Evolutionary conservation across 768 basidiomycete genomes (phyloP).

Genomic region (Lactifluus volemus): DNA sequence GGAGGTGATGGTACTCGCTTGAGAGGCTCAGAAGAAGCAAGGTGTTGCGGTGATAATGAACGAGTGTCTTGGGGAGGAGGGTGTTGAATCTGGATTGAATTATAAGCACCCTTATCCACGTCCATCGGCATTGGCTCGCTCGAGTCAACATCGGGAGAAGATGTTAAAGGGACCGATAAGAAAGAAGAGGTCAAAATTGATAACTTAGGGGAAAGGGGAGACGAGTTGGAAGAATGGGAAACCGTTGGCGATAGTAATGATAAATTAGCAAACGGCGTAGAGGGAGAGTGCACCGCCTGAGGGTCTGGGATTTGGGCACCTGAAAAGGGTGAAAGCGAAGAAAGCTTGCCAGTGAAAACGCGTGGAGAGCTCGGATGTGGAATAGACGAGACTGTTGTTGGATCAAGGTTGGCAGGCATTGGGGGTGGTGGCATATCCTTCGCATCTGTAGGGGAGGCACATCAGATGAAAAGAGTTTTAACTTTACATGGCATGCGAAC

Average conservation of each 20-base stretch:
- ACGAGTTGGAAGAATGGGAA: slow-evolving; percentile 13
- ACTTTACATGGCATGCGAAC: slow-evolving; percentile 7
- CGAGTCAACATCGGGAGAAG: slow-evolving; percentile 1
- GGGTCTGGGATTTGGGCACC: neutral
- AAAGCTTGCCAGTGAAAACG: slow-evolving; percentile 13
- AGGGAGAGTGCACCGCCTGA: slow-evolving; percentile 13
- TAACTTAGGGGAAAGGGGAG: slow-evolving; percentile 21
- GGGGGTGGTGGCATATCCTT: slow-evolving; percentile 44
- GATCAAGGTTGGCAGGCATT: slow-evolving; percentile 37
- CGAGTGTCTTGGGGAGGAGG: neutral
- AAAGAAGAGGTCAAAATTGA: slow-evolving; percentile 17
- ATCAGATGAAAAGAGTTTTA: neutral
- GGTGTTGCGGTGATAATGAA: slow-evolving; percentile 5
- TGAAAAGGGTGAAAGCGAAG: neutral
- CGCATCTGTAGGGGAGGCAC: slow-evolving; percentile 24
- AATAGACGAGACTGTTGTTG: slow-evolving; percentile 30
- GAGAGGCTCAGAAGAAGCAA: slow-evolving; percentile 3
- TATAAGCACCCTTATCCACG: neutral
- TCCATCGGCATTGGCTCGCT: slow-evolving; percentile 8
- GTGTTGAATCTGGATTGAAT: neutral
- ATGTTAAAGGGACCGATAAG: neutral
- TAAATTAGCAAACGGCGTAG: slow-evolving; percentile 43
- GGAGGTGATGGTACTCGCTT: neutral
- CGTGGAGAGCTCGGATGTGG: slow-evolving; percentile 5
- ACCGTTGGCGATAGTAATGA: slow-evolving; percentile 35